phyloP scores from a whole-genome alignment of 192 early-diverging fungal species.

The Entomortierella lignicola region DNA sequence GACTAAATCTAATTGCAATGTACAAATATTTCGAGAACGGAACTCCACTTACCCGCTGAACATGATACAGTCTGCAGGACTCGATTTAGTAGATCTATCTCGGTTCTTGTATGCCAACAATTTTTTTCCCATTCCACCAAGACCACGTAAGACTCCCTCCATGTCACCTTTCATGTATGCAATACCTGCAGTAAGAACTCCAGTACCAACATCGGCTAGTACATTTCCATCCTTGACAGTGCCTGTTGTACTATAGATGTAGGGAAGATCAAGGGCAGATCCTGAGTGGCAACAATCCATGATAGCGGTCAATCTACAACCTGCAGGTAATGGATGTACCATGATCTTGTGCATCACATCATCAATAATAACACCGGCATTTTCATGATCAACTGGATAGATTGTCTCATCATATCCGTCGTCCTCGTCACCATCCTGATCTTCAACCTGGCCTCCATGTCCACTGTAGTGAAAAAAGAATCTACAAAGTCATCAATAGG shows the following conservation, averaged over 20 bases:
- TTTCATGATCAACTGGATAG: conserved; percentile 67
- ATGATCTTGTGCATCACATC: conserved; percentile 81
- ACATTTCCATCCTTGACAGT: conserved; percentile 61
- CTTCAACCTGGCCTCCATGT: conserved; percentile 73
- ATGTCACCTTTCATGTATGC: conserved; percentile 61
- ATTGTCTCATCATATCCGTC: conserved; percentile 86
- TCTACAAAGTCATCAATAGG: conserved; percentile 18
- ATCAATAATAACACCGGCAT: conserved; percentile 76
- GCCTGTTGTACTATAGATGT: conserved; percentile 79
- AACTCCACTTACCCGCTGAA: conserved; percentile 70
- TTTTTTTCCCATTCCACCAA: conserved; percentile 59
- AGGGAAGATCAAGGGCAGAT: conserved; percentile 84
- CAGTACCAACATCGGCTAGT: conserved; percentile 60
- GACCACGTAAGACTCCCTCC: conserved; percentile 44
- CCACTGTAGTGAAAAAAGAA: conserved; percentile 88
- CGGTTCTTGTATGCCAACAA: conserved; percentile 23
- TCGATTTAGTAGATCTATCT: conserved; percentile 50
- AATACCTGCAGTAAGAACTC: conserved; percentile 58
- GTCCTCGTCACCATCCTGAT: conserved; percentile 79
- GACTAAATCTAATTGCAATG: neutral
- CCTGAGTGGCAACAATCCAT: conserved; percentile 92
- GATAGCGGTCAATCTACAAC: conserved; percentile 82
- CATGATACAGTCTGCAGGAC: conserved; percentile 80
- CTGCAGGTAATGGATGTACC: conserved; percentile 71
- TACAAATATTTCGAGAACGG: neutral